Percentiles rank a stretch among this genome's conserved stretches.
These are phyloP conservation scores for Penicillium sp. DNA, from an alignment of 2,329 filamentous ascomycete species.

Conservation along the genomic window DNA sequence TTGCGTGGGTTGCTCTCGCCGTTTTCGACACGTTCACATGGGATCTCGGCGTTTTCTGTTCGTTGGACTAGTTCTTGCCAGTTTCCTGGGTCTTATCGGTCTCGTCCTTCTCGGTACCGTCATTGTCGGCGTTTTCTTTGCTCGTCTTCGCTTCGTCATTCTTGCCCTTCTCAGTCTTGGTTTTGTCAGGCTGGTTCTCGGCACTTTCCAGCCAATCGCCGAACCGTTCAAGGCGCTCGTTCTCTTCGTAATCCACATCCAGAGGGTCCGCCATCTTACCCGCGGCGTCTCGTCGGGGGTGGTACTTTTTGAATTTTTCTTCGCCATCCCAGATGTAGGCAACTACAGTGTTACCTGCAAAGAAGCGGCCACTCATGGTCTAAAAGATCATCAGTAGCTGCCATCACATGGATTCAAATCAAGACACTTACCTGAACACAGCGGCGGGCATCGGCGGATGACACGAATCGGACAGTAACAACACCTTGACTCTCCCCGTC, in stretches of 20 bases:
- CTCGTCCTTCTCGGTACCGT: neutral
- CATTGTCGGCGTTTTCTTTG: neutral
- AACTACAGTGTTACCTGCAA: conserved; percentile 68
- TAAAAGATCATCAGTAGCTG: conserved; percentile 26
- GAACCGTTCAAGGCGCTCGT: conserved; percentile 47
- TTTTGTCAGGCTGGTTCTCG: conserved; percentile 1
- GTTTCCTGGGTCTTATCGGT: neutral
- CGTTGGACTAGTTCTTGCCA: neutral
- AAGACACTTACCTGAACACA: conserved; percentile 57
- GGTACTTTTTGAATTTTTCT: conserved; percentile 71
- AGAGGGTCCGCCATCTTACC: conserved; percentile 26
- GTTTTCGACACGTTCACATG: neutral
- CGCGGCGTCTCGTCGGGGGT: conserved; percentile 39
- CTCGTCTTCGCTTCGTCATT: neutral
- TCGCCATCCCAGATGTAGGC: conserved; percentile 69
- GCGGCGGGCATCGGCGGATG: conserved; percentile 65
- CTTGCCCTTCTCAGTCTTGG: neutral
- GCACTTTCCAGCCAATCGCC: conserved; percentile 47
- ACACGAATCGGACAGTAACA: conserved; percentile 77
- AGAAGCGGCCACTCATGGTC: conserved; percentile 76
- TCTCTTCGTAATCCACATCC: conserved; percentile 50
- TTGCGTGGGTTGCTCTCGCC: neutral
- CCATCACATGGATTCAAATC: neutral
- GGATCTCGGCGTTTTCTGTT: neutral
- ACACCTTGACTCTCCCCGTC: conserved; percentile 83